Conservation (phyloP, 2,329 filamentous ascomycete genomes). For the Aspergillus nomiae region DNA sequence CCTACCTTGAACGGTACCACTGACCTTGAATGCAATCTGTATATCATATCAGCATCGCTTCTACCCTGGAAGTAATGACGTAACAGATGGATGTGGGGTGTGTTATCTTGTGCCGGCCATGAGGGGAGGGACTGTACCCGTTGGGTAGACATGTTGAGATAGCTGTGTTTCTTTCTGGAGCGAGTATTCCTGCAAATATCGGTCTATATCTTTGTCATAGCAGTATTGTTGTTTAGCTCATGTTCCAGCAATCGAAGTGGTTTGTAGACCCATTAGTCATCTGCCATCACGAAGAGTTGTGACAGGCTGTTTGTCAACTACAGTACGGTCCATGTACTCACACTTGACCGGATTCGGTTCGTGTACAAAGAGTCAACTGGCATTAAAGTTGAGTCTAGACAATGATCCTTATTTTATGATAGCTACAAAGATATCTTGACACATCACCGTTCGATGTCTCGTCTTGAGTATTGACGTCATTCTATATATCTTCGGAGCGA, state of each 20-base stretch:
- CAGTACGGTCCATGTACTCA: neutral
- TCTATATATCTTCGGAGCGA: neutral
- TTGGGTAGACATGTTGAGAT: constrained; percentile 8
- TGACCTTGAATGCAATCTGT: constrained; percentile 52
- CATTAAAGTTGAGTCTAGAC: neutral
- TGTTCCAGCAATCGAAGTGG: neutral
- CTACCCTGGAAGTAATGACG: constrained; percentile 4
- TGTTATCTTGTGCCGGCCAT: neutral
- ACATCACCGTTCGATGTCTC: neutral
- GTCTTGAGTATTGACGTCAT: neutral
- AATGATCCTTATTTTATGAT: neutral
- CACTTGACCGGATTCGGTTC: neutral
- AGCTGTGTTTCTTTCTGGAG: neutral
- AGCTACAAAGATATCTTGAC: neutral
- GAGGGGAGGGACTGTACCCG: constrained; percentile 6
- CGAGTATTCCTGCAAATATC: neutral
- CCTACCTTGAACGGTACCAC: constrained; percentile 71
- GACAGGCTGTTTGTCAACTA: neutral
- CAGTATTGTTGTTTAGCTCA: neutral
- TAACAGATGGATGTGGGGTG: neutral
- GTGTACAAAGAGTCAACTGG: neutral
- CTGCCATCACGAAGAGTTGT: neutral
- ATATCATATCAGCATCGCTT: constrained; percentile 6
- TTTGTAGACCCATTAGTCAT: constrained; percentile 9
- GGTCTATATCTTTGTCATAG: neutral